Evolutionary conservation across 2,329 filamentous ascomycete species (phyloP).

Genomic region (Camptophora hylomeconis): DNA sequence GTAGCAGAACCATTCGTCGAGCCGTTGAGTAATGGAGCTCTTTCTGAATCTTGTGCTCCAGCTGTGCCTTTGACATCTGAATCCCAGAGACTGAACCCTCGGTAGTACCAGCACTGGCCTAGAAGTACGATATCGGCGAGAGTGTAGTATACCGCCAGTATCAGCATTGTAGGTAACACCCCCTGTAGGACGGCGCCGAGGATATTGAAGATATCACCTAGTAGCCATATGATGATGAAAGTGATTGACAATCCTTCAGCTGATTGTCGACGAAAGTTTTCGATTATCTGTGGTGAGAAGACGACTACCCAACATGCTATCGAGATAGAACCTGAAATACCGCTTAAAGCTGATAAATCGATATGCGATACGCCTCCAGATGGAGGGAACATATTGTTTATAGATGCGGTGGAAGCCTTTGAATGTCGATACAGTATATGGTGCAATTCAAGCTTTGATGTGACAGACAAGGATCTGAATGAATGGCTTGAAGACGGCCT

Average conservation of each 20-base stretch:
- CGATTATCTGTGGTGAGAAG: constrained; percentile 91
- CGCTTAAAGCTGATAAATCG: constrained; percentile 80
- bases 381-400: constrained; percentile 22
- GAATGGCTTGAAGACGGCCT: no score
- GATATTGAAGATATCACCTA: constrained; percentile 94
- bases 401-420: no score
- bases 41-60: constrained; percentile 11
- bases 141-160: constrained; percentile 88
- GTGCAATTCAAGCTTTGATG: no score
- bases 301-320: constrained; percentile 98
- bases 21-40: constrained; percentile 16
- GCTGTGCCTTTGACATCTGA: constrained; percentile 7
- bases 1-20: background rate
- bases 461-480: no score
- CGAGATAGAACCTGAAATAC: constrained; percentile 87
- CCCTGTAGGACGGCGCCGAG: constrained; percentile 82
- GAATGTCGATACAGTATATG: no score
- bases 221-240: constrained; percentile 86
- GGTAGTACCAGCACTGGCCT: constrained; percentile 88
- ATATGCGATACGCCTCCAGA: constrained; percentile 43
- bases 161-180: constrained; percentile 89
- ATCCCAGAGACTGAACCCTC: constrained; percentile 49
- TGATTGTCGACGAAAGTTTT: constrained; percentile 76
- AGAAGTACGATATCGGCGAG: constrained; percentile 81
- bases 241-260: constrained; percentile 81